Conservation (phyloP, 73 alveolate species). For the Paramecium biaurelia region DNA sequence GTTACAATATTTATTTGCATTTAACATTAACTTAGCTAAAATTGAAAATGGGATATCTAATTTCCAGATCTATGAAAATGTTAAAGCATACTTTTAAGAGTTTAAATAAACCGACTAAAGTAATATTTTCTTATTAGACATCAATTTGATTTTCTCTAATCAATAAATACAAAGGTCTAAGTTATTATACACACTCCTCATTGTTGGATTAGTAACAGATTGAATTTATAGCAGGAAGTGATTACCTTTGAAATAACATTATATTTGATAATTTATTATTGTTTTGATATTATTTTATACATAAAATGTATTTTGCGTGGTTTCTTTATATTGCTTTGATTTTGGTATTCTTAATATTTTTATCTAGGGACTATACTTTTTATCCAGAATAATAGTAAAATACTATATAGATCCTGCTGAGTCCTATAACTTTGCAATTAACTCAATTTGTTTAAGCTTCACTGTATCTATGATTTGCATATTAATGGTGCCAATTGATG, state of each 20-base stretch:
- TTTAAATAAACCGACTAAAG: not conserved
- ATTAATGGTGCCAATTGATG: slow-evolving; percentile 79
- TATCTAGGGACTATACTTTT: not conserved
- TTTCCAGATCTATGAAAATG: not conserved
- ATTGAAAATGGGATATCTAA: slow-evolving; percentile 13
- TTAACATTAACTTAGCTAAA: not conserved
- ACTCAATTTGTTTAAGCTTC: slow-evolving; percentile 61
- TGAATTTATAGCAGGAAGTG: not conserved
- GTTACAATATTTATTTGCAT: not conserved
- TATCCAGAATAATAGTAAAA: slow-evolving; percentile 53
- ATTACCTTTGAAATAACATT: not conserved
- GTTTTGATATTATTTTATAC: not conserved
- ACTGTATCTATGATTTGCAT: slow-evolving; percentile 67
- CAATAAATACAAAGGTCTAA: not conserved
- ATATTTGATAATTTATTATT: not conserved
- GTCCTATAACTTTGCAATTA: slow-evolving; percentile 41
- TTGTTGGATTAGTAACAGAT: not conserved
- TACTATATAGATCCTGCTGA: slow-evolving; percentile 73
- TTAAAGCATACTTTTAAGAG: not conserved
- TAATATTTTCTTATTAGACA: not conserved
- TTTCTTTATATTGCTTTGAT: slow-evolving; percentile 45
- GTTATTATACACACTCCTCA: not conserved
- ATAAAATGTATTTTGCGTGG: slow-evolving; percentile 52
- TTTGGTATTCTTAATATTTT: not conserved
- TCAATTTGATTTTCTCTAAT: not conserved